A percentile compares a stretch with the other conserved stretches of the same genome.
Conservation (phyloP, 2,329 filamentous ascomycete species). For the Mollisiaceae sp. region DNA sequence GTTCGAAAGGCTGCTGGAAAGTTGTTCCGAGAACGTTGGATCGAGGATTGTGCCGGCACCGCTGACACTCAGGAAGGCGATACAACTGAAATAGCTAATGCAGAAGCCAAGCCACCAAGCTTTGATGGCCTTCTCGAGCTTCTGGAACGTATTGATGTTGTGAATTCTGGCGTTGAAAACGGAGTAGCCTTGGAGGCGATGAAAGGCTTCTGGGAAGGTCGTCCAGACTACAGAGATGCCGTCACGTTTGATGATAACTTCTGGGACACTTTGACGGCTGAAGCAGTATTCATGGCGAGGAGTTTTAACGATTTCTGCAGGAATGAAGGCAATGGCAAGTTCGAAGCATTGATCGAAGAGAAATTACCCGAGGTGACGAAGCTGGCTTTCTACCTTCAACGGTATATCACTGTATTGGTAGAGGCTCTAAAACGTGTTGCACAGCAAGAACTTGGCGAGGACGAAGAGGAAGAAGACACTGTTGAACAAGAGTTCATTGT, state of each 20-base stretch:
- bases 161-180: slow-evolving; percentile 86
- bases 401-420: slow-evolving; percentile 73
- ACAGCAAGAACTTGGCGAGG: slow-evolving; percentile 57
- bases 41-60: slow-evolving; percentile 86
- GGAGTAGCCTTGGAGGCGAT: slow-evolving; percentile 94
- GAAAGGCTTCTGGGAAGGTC: slow-evolving; percentile 93
- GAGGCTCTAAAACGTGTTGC: slow-evolving; percentile 65
- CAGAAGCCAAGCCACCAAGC: slow-evolving; percentile 65
- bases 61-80: slow-evolving; percentile 63
- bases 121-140: slow-evolving; percentile 88
- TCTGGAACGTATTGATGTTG: slow-evolving; percentile 89
- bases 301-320: slow-evolving; percentile 96
- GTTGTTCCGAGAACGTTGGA: slow-evolving; percentile 95
- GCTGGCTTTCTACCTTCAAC: slow-evolving; percentile 84
- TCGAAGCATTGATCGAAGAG: slow-evolving; percentile 80
- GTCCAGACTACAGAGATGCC: slow-evolving; percentile 79
- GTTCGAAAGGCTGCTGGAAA: slow-evolving; percentile 90
- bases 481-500: slow-evolving; percentile 95
- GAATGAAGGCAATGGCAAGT: slow-evolving; percentile 72
- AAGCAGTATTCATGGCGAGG: slow-evolving; percentile 87
- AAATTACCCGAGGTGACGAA: slow-evolving; percentile 95
- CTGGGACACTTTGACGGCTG: slow-evolving; percentile 81
- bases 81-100: slow-evolving; percentile 45
- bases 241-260: slow-evolving; percentile 75
- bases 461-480: slow-evolving; percentile 78